A percentile compares a stretch with the other conserved stretches of the same genome.
Evolutionary conservation across 192 early-diverging fungal genomes (phyloP).

Genomic region (Mortierella antarctica): DNA sequence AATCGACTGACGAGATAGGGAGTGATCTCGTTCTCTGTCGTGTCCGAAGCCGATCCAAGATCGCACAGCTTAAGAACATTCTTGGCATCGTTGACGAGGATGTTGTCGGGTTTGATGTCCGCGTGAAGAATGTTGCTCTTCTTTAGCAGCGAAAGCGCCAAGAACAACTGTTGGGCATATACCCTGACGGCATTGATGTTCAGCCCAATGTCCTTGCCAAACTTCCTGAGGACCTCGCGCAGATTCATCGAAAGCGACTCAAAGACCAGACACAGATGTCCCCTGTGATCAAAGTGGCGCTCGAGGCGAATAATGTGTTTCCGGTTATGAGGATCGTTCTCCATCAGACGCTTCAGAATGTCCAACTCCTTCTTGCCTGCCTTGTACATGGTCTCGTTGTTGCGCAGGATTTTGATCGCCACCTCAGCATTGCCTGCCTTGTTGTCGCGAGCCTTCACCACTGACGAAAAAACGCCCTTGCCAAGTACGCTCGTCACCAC

Average conservation of each 20-base stretch:
- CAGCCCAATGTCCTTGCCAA: conserved; percentile 92
- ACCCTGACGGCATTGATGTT: conserved; percentile 92
- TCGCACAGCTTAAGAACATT: conserved; percentile 91
- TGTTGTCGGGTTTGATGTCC: conserved; percentile 99
- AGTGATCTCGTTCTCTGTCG: conserved; percentile 90
- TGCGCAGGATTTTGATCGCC: conserved; percentile 96
- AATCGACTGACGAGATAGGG: conserved; percentile 96
- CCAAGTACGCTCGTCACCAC: conserved; percentile 87
- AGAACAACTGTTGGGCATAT: conserved; percentile 92
- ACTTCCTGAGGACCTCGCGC: conserved; percentile 93
- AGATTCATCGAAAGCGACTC: conserved; percentile 94
- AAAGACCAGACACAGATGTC: conserved; percentile 94
- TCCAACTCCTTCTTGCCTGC: conserved; percentile 92
- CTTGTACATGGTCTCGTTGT: conserved; percentile 94
- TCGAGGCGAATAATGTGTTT: conserved; percentile 89
- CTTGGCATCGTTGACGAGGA: conserved; percentile 87
- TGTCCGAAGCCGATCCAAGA: conserved; percentile 92
- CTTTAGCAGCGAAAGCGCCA: conserved; percentile 83
- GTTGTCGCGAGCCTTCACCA: conserved; percentile 88
- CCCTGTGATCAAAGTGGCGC: conserved; percentile 90
- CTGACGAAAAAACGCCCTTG: conserved; percentile 95
- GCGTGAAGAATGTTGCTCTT: conserved; percentile 90
- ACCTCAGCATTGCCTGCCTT: conserved; percentile 78
- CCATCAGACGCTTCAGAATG: conserved; percentile 88
- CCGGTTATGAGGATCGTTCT: conserved; percentile 87